Evolutionary conservation across 2,329 filamentous ascomycete species (phyloP), one percentile per base, ranked within the genome.

Genomic region (Cladosporium sp.): DNA sequence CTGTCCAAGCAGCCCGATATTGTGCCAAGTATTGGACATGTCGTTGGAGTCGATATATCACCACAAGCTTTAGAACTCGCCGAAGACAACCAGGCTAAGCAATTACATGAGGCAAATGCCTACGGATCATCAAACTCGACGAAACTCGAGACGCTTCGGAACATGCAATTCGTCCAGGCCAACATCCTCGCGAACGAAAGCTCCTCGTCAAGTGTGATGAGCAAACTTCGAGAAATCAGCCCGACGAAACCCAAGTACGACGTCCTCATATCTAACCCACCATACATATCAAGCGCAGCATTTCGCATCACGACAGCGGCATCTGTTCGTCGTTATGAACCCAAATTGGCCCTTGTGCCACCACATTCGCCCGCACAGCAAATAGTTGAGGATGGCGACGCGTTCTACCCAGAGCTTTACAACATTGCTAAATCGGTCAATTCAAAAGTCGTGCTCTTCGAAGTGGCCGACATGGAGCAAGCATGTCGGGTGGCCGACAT

Each of bases 261-360:
- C 67, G 79, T 98, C 4, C 78, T 99, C 1, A 85, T 95, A 39
- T 91, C 91, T 1, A 99, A 99, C 73, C 95, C 95, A 18, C 95
- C 95, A 0, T 98, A 98, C 76, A 89, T 98, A 59, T 96, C 93
- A 1, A 79, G 82, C 0, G 70, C 75, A 3, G 86, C 85, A 8
- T 93, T 91, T 72, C 78, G 82, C 46, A 83, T 78, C 46, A 85
- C 86, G 21, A 93, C 90, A 1, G 82, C 84, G 1, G 85, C 88
- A 28, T 94, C 91, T 14, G 94, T 97, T 32, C 86, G 92, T 18
- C 87, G 87, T 54, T 92, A 88, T 75, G 95, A 99, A 78, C 95
- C 95, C 3, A 86, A 81, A 68, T 78, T 91, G 14, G 95, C 95
- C 0, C 82, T 98, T 16, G 91, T 98, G 0, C 86, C 85, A 21